Conservation (phyloP, 1,139 yeast species). For the Nakaseomyces sp. region DNA sequence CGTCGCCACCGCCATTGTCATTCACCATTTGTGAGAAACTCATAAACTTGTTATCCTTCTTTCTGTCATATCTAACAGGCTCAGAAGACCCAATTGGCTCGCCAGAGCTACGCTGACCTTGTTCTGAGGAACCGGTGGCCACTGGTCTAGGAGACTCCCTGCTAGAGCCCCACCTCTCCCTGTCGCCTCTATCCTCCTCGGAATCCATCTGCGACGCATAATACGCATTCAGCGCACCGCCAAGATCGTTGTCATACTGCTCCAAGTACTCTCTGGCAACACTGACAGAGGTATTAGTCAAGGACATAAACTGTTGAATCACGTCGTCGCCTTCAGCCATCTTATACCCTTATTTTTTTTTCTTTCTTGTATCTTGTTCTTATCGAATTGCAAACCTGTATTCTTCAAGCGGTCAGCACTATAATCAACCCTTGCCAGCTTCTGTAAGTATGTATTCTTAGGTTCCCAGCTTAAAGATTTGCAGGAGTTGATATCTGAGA, state of each 20-base stretch:
- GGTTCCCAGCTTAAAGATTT: too few species aligned
- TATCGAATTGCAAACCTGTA: too few species aligned
- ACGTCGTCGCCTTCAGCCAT: conserved; percentile 21
- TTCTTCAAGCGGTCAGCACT: too few species aligned
- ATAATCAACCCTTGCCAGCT: too few species aligned
- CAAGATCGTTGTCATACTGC: conserved; percentile 31
- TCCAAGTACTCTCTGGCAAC: conserved; percentile 39
- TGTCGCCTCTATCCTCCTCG: conserved; percentile 3
- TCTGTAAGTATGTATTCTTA: too few species aligned
- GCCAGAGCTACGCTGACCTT: not conserved
- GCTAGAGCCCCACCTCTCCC: conserved; percentile 1
- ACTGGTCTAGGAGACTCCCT: conserved; percentile 5
- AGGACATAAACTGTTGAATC: conserved; percentile 46
- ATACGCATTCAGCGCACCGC: conserved; percentile 30
- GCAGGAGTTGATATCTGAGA: too few species aligned
- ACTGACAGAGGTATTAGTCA: conserved; percentile 39
- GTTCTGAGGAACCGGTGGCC: too few species aligned
- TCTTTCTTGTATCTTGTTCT: not conserved
- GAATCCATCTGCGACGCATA: conserved; percentile 19
- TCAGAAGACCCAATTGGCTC: conserved; percentile 4
- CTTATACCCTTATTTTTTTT: not conserved
- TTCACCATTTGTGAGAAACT: conserved; percentile 47
- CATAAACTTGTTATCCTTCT: conserved; percentile 34
- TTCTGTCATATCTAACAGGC: conserved; percentile 7
- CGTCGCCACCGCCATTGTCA: conserved; percentile 31